A percentile compares a stretch with the other conserved stretches of the same genome.
Evolutionary conservation across 2,329 filamentous ascomycete genomes (phyloP).

Genomic region (Chaetothyriales sp.): DNA sequence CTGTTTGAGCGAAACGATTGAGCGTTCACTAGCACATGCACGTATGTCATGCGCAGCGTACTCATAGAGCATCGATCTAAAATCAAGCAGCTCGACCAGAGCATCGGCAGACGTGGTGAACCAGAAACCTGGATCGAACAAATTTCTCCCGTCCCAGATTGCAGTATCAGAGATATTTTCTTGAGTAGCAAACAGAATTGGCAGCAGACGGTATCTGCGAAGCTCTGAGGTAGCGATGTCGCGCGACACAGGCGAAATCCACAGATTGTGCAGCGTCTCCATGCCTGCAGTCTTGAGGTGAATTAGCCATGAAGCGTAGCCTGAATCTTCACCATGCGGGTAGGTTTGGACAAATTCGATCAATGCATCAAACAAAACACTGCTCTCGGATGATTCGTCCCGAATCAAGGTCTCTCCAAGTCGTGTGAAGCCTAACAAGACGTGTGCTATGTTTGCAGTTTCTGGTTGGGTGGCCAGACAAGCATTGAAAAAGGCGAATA

Average conservation of each 20-base stretch:
- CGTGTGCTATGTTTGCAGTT: slow-evolving; percentile 75
- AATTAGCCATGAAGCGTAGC: slow-evolving; percentile 54
- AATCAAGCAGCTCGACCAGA: slow-evolving; percentile 62
- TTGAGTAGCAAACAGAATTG: slow-evolving; percentile 59
- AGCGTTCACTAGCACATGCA: slow-evolving; percentile 55
- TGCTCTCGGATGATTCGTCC: slow-evolving; percentile 50
- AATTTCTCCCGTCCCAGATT: slow-evolving; percentile 57
- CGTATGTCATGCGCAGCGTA: slow-evolving; percentile 79
- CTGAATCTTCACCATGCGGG: slow-evolving; percentile 48
- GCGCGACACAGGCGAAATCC: slow-evolving; percentile 68
- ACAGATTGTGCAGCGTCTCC: slow-evolving; percentile 65
- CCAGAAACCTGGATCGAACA: slow-evolving; percentile 53
- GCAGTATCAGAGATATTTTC: slow-evolving; percentile 55
- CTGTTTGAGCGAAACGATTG: slow-evolving; percentile 55
- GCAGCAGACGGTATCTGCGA: slow-evolving; percentile 65
- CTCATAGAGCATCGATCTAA: slow-evolving; percentile 65
- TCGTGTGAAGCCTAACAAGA: slow-evolving; percentile 77
- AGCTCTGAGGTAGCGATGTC: slow-evolving; percentile 64
- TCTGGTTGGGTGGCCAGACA: slow-evolving; percentile 63
- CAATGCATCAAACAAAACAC: slow-evolving; percentile 65
- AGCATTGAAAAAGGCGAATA: slow-evolving; percentile 72
- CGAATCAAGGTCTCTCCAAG: slow-evolving; percentile 38
- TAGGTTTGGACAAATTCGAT: slow-evolving; percentile 57
- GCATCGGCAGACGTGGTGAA: slow-evolving; percentile 52
- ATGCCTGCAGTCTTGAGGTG: slow-evolving; percentile 55